Evolutionary conservation across 257 asterid species (phyloP), one percentile per base, ranked within the genome.

Genomic region (Parsonsia alboflavescens): DNA sequence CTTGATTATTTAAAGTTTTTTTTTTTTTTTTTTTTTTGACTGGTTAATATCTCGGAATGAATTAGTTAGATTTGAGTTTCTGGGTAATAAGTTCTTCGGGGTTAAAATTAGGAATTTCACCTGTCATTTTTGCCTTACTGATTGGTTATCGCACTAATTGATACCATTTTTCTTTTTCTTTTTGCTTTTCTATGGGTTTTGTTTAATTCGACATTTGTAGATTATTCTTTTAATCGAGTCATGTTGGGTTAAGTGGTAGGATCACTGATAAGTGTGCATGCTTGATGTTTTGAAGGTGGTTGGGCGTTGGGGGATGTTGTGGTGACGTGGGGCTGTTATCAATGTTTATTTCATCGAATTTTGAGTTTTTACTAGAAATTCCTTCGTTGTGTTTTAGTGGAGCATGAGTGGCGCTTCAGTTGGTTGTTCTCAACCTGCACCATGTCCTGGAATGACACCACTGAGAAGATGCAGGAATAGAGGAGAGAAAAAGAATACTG

Each of bases 331-430:
- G 39, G 1, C 3, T 33, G 39, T 33, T 33, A 33, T 33, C 39
- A 33, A 28, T 10, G 66, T 12, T 26, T 4, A 28, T 30, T 59
- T 22, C 6, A 3, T 70, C 1, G 36, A 15, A 16, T 9, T 50
- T 62, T 63, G 28, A 48, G 11, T 30, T 46, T n/a, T n/a, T 65
- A 33, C 42, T 0, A 50, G 74, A 50, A 28, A 30, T 75, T 75
- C 54, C 46, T 36, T 66, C 17, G 10, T 62, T 71, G 33, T 68
- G 30, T 61, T 78, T 73, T 85, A 84, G 89, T 79, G 73, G 77
- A 73, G 75, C 72, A 91, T 91, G 97, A 83, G 84, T 21, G 80
- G 94, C 75, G 75, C 74, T 70, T 86, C 91, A 22, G 61, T 80
- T 6, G 86, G 88, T 19, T 79, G 52, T 42, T 74, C 91, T 19